A percentile compares a stretch with the other conserved stretches of the same genome.
Conservation (phyloP, 768 basidiomycete species). For the Agrocybe praecox region DNA sequence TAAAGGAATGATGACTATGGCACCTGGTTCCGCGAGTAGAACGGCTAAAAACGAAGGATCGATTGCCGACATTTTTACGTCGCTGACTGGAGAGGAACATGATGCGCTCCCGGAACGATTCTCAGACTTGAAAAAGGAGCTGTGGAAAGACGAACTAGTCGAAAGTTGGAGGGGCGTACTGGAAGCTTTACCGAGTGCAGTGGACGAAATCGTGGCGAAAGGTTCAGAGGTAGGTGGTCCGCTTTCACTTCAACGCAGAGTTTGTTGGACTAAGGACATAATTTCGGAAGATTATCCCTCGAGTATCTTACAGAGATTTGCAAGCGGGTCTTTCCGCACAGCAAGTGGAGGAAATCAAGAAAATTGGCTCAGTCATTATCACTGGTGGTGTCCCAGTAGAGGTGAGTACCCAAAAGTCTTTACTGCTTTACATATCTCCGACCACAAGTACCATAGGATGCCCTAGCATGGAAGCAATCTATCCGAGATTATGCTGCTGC, state of each 20-base stretch:
- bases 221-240: constrained; percentile 46
- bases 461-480: constrained; percentile 55
- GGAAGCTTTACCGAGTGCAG: constrained; percentile 44
- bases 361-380: constrained; percentile 57
- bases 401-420: constrained; percentile 29
- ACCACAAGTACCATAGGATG: constrained; percentile 42
- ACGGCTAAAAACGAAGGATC: constrained; percentile 38
- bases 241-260: no score
- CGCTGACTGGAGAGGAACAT: constrained; percentile 35
- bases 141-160: constrained; percentile 48
- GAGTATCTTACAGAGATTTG: constrained; percentile 46
- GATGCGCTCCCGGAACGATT: constrained; percentile 58
- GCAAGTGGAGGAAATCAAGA: constrained; percentile 46
- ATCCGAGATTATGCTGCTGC: constrained; percentile 55
- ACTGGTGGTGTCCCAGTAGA: constrained; percentile 57
- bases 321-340: constrained; percentile 46
- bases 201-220: constrained; percentile 46
- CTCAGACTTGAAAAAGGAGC: constrained; percentile 54
- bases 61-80: constrained; percentile 41
- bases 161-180: constrained; percentile 61
- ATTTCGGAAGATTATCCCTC: constrained; percentile 49
- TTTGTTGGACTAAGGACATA: not conserved
- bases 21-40: constrained; percentile 13
- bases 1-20: constrained; percentile 12
- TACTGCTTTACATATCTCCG: not conserved